Percentiles rank a stretch among this genome's conserved stretches.
Evolutionary conservation across 768 basidiomycete species (phyloP).

Genomic region (Hygrocybe coccinea): DNA sequence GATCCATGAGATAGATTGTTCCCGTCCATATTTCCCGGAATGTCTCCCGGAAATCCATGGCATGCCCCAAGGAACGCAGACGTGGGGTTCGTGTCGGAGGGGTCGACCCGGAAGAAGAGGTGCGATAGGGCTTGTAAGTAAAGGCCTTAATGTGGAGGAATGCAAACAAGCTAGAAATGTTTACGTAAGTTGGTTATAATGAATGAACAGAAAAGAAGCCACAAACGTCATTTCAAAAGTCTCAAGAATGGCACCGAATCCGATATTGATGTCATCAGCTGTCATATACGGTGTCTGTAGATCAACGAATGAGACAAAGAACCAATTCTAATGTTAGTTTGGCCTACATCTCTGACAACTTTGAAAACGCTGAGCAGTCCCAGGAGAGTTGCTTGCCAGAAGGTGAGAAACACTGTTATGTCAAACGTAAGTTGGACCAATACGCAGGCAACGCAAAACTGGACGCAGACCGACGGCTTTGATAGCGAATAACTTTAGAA

Average conservation of each 20-base stretch:
- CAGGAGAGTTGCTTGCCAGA: conserved; percentile 68
- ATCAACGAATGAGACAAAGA: neutral
- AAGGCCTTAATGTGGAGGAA: conserved; percentile 71
- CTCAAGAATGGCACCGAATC: conserved; percentile 61
- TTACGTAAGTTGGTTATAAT: conserved; percentile 5
- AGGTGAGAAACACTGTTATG: conserved; percentile 59
- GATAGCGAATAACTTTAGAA: conserved; percentile 65
- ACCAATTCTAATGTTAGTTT: neutral
- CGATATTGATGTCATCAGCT: conserved; percentile 67
- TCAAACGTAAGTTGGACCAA: conserved; percentile 1
- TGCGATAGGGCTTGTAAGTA: conserved; percentile 58
- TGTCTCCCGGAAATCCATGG: conserved; percentile 67
- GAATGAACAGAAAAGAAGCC: neutral
- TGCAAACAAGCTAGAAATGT: conserved; percentile 49
- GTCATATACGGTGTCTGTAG: conserved; percentile 62
- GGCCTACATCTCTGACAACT: conserved; percentile 56
- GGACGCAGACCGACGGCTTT: conserved; percentile 62
- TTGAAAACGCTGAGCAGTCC: conserved; percentile 52
- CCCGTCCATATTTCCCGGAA: conserved; percentile 57
- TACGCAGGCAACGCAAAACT: neutral
- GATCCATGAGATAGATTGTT: conserved; percentile 52
- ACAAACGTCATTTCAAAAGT: conserved; percentile 74
- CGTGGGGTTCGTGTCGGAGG: conserved; percentile 45
- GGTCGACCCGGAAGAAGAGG: conserved; percentile 25
- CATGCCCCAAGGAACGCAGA: conserved; percentile 54